Base-by-base conservation (phyloP, 495 filamentous ascomycete genomes). In the Lasiosphaeriaceae sp. region DNA sequence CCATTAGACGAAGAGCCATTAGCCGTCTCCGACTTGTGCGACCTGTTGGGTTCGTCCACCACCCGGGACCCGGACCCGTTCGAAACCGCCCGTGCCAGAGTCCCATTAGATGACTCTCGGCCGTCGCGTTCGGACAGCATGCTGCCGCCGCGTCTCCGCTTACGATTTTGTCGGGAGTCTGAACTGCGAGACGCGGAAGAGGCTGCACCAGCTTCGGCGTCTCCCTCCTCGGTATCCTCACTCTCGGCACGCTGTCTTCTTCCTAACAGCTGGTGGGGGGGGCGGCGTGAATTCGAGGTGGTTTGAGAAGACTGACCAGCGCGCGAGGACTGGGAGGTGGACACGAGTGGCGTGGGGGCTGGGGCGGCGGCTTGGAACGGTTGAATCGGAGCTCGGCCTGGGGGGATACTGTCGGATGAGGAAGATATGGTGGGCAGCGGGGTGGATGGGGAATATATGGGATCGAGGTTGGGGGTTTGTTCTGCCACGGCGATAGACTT, bases 51-150 rank as follows among this genome's bases (percentile, higher is more conserved):
- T 20, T 50, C 56, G 46, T 61, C 60, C 20, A 24, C 54, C n/a
- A 59, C 48, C 46, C 64, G 63, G 12, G 74, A 69, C 48, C 74
- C 74, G 61, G 74, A 70, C 48, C 74, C 74, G 61, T 77, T 77
- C 41, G 72, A 64, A 47, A 69, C 63, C 43, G 59, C 58, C 55
- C 68, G 62, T 20, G 64, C 66, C 39, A 43, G 8, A 22, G 66
- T 61, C 34, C 73, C 72, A 61, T 72, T 76, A 26, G 68, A 66
- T 14, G 61, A 22, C 52, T 67, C 68, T 58, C 56, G 68, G 47
- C 62, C 66, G 55, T 65, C 71, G 49, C 58, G 62, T 62, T 66
- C 62, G 43, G 58, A 57, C 64, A 65, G 67, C 67, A 72, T 72
- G 56, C 45, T 65, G 44, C 41, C 63, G 44, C 45, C 51, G n/a